phyloP scores from a whole-genome alignment of 805 yeast species.

The Candida ortonii region DNA sequence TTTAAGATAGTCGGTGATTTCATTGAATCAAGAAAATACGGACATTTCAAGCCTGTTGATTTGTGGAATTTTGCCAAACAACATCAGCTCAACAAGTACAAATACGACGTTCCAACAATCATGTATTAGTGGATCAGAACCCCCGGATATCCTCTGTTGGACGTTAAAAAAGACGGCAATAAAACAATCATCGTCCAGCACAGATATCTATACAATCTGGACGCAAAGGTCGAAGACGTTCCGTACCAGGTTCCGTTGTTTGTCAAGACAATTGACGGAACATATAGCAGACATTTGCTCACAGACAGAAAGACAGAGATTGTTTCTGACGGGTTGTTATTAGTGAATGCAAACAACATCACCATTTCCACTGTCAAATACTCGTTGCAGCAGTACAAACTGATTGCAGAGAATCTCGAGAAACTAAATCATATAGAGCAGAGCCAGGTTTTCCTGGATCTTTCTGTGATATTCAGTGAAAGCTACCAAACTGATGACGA shows the following conservation, averaged over 20 bases:
- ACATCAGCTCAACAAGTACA: conserved; percentile 25
- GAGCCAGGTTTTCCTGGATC: conserved; percentile 37
- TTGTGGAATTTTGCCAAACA: conserved; percentile 45
- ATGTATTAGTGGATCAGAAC: conserved; percentile 59
- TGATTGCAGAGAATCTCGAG: conserved; percentile 26
- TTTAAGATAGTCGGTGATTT: conserved; percentile 38
- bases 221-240: conserved; percentile 44
- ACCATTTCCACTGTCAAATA: conserved; percentile 53
- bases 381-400: conserved; percentile 25
- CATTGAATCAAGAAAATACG: conserved; percentile 33
- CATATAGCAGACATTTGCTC: conserved; percentile 38
- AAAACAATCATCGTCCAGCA: conserved; percentile 39
- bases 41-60: conserved; percentile 46
- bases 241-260: conserved; percentile 64
- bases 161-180: conserved; percentile 31
- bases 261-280: conserved; percentile 36
- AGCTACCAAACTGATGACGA: conserved; percentile 30
- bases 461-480: conserved; percentile 38
- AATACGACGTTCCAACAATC: conserved; percentile 48
- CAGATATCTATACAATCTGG: conserved; percentile 31
- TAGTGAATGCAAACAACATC: conserved; percentile 42
- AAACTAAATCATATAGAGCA: conserved; percentile 33
- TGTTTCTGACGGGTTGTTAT: conserved; percentile 28
- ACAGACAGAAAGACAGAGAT: conserved; percentile 39
- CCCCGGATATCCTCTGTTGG: conserved; percentile 57